Evolutionary conservation across 2,329 filamentous ascomycete genomes (phyloP).

Genomic region (Stagonosporopsis rhizophila): DNA sequence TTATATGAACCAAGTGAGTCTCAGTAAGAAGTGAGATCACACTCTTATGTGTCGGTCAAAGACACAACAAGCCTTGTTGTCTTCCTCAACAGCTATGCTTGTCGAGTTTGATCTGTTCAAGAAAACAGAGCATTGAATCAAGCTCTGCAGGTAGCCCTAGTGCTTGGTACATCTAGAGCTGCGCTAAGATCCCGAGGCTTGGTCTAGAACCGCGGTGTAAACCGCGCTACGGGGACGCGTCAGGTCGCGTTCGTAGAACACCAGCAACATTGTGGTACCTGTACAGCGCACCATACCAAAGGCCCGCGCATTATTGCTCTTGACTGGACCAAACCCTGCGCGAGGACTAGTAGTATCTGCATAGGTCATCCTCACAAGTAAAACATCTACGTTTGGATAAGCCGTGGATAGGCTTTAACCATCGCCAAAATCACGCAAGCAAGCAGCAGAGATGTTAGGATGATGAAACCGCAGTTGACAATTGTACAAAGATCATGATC

Average conservation of each 20-base stretch:
- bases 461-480: slow-evolving; percentile 47
- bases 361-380: no score
- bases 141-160: no score
- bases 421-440: not conserved
- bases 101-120: no score
- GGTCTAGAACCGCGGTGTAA: no score
- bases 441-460: slow-evolving; percentile 22
- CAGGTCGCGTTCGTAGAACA: not conserved
- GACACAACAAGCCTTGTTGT: not conserved
- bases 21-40: no score
- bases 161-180: no score
- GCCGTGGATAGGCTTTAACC: not conserved
- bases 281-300: not conserved
- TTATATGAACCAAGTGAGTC: no score
- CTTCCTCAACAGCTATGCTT: not conserved
- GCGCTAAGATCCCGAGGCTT: no score
- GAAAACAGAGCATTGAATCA: no score
- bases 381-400: not conserved
- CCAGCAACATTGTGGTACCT: not conserved
- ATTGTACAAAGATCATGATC: slow-evolving; percentile 49
- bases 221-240: slow-evolving; percentile 25
- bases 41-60: no score
- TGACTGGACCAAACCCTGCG: not conserved
- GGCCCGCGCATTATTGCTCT: not conserved
- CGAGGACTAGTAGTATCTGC: not conserved